These are phyloP conservation scores for Patellifolia procumbens DNA, from an alignment of 179 eudicot genomes.

Conservation along the genomic window DNA sequence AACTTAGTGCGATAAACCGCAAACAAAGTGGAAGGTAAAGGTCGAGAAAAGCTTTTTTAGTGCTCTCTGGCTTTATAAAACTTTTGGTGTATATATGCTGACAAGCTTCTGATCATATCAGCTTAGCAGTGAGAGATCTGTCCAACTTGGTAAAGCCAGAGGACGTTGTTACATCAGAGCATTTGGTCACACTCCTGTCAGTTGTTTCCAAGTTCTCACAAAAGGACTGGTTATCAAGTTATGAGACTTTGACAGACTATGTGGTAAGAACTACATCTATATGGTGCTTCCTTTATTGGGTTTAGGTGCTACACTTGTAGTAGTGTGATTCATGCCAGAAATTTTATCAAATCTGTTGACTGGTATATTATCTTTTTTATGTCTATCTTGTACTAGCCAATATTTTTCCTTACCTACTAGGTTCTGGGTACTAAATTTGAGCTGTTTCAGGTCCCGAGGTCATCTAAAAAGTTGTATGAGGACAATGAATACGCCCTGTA, in stretches of 20 bases:
- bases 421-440: constrained; percentile 20
- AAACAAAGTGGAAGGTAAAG: constrained; percentile 95
- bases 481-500: constrained; percentile 98
- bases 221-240: constrained; percentile 95
- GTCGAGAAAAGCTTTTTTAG: constrained; percentile 1
- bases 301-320: background rate
- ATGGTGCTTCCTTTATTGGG: background rate
- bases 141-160: constrained; percentile 90
- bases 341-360: background rate
- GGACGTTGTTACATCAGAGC: constrained; percentile 80
- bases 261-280: constrained; percentile 55
- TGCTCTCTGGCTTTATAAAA: background rate
- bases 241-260: constrained; percentile 85
- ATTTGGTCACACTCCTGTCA: constrained; percentile 89
- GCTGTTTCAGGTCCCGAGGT: constrained; percentile 86
- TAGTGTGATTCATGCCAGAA: background rate
- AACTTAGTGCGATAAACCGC: constrained; percentile 91
- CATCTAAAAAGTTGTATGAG: constrained; percentile 87
- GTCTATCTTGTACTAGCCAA: background rate
- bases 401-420: background rate
- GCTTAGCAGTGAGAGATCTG: constrained; percentile 95
- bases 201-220: constrained; percentile 92
- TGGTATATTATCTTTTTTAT: background rate
- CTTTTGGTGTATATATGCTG: constrained; percentile 16
- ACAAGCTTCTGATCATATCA: constrained; percentile 38